Base-by-base conservation (phyloP, 208 protist genomes). In the Acanthamoeba castellanii region DNA sequence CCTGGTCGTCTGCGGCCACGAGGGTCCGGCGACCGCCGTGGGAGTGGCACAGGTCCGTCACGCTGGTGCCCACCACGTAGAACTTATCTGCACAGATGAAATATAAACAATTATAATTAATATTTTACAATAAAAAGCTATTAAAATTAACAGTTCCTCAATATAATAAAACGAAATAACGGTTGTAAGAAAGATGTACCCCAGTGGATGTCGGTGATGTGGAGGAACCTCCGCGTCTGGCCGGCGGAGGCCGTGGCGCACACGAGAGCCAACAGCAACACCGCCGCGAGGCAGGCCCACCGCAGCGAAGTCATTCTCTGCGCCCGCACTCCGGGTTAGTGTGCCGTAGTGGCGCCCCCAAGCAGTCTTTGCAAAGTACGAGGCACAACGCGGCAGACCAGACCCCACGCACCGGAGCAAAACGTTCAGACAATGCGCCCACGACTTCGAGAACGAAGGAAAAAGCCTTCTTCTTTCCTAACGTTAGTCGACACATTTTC, bases 151-250 rank as follows among this genome's bases (percentile, higher is more conserved):
- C 61, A 68, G 16, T n/a, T n/a, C 27, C 1, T 68, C 27, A 7
- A 18, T 1, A 68, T 68, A 27, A 7, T 11, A 7, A 74, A 37
- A n/a, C 13, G 30, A n/a, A 74, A 30, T 37, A n/a, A 30, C 11
- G 7, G 20, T 3, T 3, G 37, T 72, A 72, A 72, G 0, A 72
- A 72, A 72, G 30, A 30, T 72, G 30, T 66, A 85, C 76, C 76
- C 76, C 76, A 85, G 45, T 85, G 76, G 4, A 85, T 57, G 45
- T 85, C 76, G 8, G 76, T 85, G 32, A 85, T 52, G 45, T 85
- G 76, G 42, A 85, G 76, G 76, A 85, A 85, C 37, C 76, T 85
- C 6, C 76, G 34, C 8, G 76, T 85, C 42, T 85, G 42, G 47
- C 76, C 76, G 8, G 76, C 76, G 45, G 34, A 85, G 14, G 76